These are phyloP conservation scores for Dissophora ornata DNA, from an alignment of 192 early-diverging fungal species.

Conservation along the genomic window DNA sequence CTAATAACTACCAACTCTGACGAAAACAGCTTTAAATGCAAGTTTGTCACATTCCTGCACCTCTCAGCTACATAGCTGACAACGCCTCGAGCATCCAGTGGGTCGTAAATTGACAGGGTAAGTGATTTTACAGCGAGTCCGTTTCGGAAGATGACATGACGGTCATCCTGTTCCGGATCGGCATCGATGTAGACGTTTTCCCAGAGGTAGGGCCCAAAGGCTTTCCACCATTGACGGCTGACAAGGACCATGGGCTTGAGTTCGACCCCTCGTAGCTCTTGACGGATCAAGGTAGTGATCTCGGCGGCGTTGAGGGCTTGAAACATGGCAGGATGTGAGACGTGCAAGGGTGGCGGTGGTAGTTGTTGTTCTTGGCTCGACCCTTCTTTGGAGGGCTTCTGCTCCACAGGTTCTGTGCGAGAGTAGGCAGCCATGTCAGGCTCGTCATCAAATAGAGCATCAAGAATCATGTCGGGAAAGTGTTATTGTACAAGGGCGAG, in stretches of 20 bases:
- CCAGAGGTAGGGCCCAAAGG: slow-evolving; percentile 31
- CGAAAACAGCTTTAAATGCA: slow-evolving; percentile 31
- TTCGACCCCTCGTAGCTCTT: slow-evolving; percentile 9
- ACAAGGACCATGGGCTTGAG: slow-evolving; percentile 22
- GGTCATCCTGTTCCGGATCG: slow-evolving; percentile 19
- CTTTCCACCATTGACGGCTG: slow-evolving; percentile 14
- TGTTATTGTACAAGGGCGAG: not conserved
- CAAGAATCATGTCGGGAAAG: not conserved
- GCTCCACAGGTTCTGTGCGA: no score
- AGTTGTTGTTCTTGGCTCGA: not conserved
- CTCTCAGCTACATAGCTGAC: slow-evolving; percentile 18
- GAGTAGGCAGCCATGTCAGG: no score
- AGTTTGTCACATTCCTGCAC: slow-evolving; percentile 10
- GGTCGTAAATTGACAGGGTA: slow-evolving; percentile 30
- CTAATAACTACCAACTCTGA: not conserved
- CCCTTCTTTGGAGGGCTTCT: not conserved
- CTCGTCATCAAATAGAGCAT: no score
- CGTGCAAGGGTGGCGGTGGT: not conserved
- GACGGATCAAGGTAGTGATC: slow-evolving; percentile 16
- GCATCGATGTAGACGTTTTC: slow-evolving; percentile 30
- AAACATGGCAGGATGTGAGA: slow-evolving; percentile 1
- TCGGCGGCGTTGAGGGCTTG: slow-evolving; percentile 17
- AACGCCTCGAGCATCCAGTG: slow-evolving; percentile 1
- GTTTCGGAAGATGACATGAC: slow-evolving; percentile 22
- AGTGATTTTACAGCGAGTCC: slow-evolving; percentile 23